Base-by-base conservation (phyloP, 140 eudicot genomes). In the Senecio squalidus region DNA sequence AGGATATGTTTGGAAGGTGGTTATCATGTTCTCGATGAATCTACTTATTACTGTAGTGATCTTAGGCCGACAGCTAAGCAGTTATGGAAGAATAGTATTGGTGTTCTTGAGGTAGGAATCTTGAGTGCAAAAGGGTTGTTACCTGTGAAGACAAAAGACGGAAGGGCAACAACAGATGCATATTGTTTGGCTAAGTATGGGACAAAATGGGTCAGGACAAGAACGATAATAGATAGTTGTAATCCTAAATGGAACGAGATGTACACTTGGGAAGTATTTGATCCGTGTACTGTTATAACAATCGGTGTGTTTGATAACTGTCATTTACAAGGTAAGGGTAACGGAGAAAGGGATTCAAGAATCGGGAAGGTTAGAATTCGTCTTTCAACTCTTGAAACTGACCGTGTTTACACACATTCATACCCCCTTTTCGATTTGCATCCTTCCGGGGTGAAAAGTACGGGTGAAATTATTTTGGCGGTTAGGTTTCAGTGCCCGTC, bases 151-250 rank as follows among this genome's bases (percentile, higher is more conserved):
- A 53, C 1, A 15, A 55, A 67, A 41, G 21, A 41, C 9, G 57
- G 48, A 20, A 20, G 21, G 38, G 14, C 7, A 20, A 55, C 57
- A 41, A 67, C 64, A 2, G 38, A 67, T 30, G 72, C 64, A 21
- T 67, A 11, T 21, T 55, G 72, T 55, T 64, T 66, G 0, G 72
- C 72, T 7, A 66, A 43, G 56, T 66, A 55, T 43, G 64, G 72
- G 4, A 27, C 13, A 43, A 55, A 66, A 14, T 66, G 64, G 72
- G 25, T 66, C 48, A 54, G 38, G 28, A 66, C 72, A 4, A 55
- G 21, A 55, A 66, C 64, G 8, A 29, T 66, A 9, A 20, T 9
- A 6, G 45, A 66, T 34, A 66, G 36, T 55, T 21, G 28, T 28
- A 0, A 11, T 21, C 64, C 64, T 4, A 2, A n/a, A 3, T 40